Evolutionary conservation across 2,329 filamentous ascomycete species (phyloP).

Genomic region (Stagonosporopsis chrysanthemi): DNA sequence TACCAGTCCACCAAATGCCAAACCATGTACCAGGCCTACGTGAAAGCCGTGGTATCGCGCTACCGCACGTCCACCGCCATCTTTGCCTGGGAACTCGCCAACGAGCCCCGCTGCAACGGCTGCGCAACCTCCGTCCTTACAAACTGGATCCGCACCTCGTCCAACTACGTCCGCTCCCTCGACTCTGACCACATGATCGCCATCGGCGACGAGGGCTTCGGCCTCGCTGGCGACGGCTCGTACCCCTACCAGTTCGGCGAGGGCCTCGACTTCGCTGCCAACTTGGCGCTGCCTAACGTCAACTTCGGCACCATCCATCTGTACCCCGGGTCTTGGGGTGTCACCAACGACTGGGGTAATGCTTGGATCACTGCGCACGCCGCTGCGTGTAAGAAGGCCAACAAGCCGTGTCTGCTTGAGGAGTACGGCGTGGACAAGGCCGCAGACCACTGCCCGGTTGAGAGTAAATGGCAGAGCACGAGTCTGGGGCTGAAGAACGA

Average conservation of each 20-base stretch:
- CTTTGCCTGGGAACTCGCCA: conserved; percentile 64
- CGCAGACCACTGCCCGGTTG: conserved; percentile 56
- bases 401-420: conserved; percentile 64
- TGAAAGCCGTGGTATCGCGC: conserved; percentile 58
- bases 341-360: conserved; percentile 60
- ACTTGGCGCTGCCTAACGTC: conserved; percentile 57
- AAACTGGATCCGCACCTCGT: conserved; percentile 62
- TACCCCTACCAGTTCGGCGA: conserved; percentile 54
- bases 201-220: conserved; percentile 59
- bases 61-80: conserved; percentile 59
- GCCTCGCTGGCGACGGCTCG: conserved; percentile 38
- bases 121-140: conserved; percentile 53
- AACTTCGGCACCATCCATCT: conserved; percentile 65
- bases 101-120: conserved; percentile 52
- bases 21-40: conserved; percentile 58
- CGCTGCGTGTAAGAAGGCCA: conserved; percentile 50
- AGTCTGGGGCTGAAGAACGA: conserved; percentile 57
- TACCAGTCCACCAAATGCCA: conserved; percentile 59
- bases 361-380: conserved; percentile 65
- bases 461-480: conserved; percentile 59
- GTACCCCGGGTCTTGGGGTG: conserved; percentile 64
- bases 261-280: conserved; percentile 62
- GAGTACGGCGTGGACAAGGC: conserved; percentile 63
- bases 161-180: conserved; percentile 61
- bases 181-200: conserved; percentile 64